Percentiles rank a stretch among this genome's conserved stretches.
Evolutionary conservation across 228 moss, liverwort and hornwort genomes (phyloP).

Genomic region (Sphagnum magellanicum): DNA sequence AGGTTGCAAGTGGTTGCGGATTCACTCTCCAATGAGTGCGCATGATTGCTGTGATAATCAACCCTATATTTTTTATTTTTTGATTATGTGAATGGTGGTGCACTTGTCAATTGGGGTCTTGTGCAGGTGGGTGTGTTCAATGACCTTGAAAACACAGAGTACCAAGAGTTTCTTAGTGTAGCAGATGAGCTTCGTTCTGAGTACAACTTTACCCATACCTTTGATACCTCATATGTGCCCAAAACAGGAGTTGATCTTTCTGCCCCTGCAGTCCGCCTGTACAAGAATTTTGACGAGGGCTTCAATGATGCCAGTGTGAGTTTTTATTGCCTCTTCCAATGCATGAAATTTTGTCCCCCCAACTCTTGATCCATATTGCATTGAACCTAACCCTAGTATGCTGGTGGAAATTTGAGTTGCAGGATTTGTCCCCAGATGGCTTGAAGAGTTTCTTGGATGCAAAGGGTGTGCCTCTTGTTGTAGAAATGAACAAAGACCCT

Average conservation of each 20-base stretch:
- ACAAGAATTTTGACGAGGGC: conserved; percentile 47
- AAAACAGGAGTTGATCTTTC: conserved; percentile 24
- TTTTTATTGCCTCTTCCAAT: not conserved
- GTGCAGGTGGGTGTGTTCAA: conserved; percentile 43
- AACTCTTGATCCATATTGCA: not conserved
- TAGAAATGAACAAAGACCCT: conserved; percentile 39
- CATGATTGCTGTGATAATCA: not conserved
- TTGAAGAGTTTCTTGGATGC: conserved; percentile 21
- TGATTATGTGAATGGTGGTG: not conserved
- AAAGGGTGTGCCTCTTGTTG: conserved; percentile 27
- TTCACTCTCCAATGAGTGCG: too few species aligned
- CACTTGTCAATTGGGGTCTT: not conserved
- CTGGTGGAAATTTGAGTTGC: conserved; percentile 4
- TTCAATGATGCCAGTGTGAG: conserved; percentile 20
- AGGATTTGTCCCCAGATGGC: conserved; percentile 27
- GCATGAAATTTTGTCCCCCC: not conserved
- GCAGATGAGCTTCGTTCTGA: conserved; percentile 28
- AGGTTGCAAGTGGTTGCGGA: too few species aligned
- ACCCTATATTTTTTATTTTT: not conserved
- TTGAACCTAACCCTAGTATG: not conserved
- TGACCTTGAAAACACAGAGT: conserved; percentile 32
- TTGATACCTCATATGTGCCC: conserved; percentile 21
- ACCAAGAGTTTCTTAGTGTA: conserved; percentile 20
- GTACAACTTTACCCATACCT: conserved; percentile 29
- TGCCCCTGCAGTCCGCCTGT: conserved; percentile 29